These are phyloP conservation scores for Ustilaginoidea virens DNA, from an alignment of 2,329 filamentous ascomycete species.

Conservation along the genomic window DNA sequence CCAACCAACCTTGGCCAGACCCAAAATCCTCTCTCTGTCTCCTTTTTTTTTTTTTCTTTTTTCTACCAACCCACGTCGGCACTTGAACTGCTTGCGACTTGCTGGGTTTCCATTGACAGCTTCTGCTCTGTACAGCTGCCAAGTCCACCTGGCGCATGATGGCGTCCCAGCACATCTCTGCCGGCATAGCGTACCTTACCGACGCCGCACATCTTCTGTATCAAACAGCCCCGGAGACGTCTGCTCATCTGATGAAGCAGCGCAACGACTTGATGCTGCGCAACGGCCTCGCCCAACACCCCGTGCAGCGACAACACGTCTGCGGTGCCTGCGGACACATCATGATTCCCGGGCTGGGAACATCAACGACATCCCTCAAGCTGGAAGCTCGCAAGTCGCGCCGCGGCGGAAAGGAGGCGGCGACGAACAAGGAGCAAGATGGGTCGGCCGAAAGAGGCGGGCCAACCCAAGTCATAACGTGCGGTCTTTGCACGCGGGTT, in stretches of 20 bases:
- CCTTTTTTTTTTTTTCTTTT: too few species aligned
- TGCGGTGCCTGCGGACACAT: slow-evolving; percentile 48
- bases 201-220: slow-evolving; percentile 44
- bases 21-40: too few species aligned
- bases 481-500: slow-evolving; percentile 27
- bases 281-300: slow-evolving; percentile 26
- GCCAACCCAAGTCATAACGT: slow-evolving; percentile 18
- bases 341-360: slow-evolving; percentile 35
- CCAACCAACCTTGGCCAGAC: too few species aligned
- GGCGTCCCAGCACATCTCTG: slow-evolving; percentile 8
- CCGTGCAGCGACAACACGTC: slow-evolving; percentile 35
- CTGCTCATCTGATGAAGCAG: slow-evolving; percentile 42
- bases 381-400: slow-evolving; percentile 15
- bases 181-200: slow-evolving; percentile 29
- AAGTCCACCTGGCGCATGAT: slow-evolving; percentile 6
- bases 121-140: too few species aligned
- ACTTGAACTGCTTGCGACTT: too few species aligned
- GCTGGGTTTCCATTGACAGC: too few species aligned
- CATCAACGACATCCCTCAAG: slow-evolving; percentile 19
- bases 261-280: slow-evolving; percentile 33
- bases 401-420: background rate
- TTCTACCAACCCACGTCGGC: too few species aligned
- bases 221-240: slow-evolving; percentile 35
- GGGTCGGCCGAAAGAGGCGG: slow-evolving; percentile 1
- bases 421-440: background rate